Conservation (phyloP, 1,139 yeast genomes). For the Hemisphaericaspora subhashii region DNA sequence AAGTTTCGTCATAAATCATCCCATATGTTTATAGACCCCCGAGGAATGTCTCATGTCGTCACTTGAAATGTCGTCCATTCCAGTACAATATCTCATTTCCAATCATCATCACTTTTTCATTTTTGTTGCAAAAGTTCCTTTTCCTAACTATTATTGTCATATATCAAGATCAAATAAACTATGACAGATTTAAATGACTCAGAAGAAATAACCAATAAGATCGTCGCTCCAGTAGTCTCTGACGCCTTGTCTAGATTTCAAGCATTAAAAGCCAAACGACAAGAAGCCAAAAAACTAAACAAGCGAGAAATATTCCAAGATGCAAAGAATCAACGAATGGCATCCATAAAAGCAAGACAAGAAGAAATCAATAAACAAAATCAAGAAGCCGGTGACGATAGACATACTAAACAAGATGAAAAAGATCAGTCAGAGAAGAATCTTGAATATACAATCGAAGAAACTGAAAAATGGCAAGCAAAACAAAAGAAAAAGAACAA, state of each 20-base stretch:
- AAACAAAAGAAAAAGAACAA: constrained; percentile 28
- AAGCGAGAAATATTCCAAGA: constrained; percentile 19
- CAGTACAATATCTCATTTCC: too few relatives aligned
- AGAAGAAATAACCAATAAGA: neutral
- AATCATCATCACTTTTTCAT: too few relatives aligned
- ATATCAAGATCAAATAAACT: too few relatives aligned
- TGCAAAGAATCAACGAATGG: constrained; percentile 8
- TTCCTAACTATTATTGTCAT: too few relatives aligned
- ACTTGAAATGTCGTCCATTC: too few relatives aligned
- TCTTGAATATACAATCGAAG: constrained; percentile 57
- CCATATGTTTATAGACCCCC: too few relatives aligned
- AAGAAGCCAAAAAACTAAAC: constrained; percentile 21
- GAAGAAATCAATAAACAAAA: constrained; percentile 2
- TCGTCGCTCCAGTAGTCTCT: neutral
- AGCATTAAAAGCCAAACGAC: constrained; percentile 12
- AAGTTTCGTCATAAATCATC: too few relatives aligned
- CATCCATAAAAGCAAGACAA: constrained; percentile 6
- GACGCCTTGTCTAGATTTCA: constrained; percentile 7
- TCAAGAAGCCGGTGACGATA: constrained; percentile 5
- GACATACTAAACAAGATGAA: neutral
- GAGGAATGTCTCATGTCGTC: too few relatives aligned
- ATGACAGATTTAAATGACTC: too few relatives aligned
- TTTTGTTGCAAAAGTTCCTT: too few relatives aligned
- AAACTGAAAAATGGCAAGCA: constrained; percentile 66
- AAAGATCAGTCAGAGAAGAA: constrained; percentile 2